Evolutionary conservation across 2,329 filamentous ascomycete species (phyloP), one percentile per base, ranked within the genome.

Genomic region (Verticillium zaregamsianum): DNA sequence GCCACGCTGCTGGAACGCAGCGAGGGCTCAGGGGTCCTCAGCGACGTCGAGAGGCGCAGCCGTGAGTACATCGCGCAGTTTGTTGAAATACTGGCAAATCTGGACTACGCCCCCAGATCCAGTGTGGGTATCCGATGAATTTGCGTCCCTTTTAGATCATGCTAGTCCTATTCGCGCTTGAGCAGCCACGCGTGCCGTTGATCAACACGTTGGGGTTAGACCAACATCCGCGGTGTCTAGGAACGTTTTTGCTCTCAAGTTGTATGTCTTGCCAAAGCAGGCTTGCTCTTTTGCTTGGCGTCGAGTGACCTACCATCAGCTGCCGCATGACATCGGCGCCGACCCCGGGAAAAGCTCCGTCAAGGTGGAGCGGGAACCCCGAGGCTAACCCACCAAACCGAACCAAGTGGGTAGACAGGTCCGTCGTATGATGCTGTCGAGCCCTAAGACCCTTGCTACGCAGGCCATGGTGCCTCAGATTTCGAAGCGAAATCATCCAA

Each of bases 1-100:
- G 63, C 63, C 9, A 68, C 67, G 14, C 61, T 70, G 9, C 59
- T 69, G 14, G 64, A 68, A 57, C 60, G 57, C 25, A 60, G 40
- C 28, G 60, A 60, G 37, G 37, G 37, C 11, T 25, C 37, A 5
- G 57, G 57, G 12, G 6, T 40, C 5, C 39, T 40, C 3, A 58
- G 57, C 20, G 60, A 63, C 3, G 57, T 45, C 2, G 57, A 55
- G 28, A 59, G 55, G 35, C 52, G 57, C 39, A 64, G 55, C 56
- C 59, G 57, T 23, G 57, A 58, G 17, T 58, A 58, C 39, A 58
- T 58, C 25, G 15, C 39, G 57, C 57, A 58, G 57, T 58, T 58
- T 49, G 57, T 58, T n/a, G 57, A 58, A 39, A 58, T 58, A 11
- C 23, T 58, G 37, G 57, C 57, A 11, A 40, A 58, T n/a, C 25